phyloP scores from a whole-genome alignment of 441 rosid species.

The Dalechampia spathulata region DNA sequence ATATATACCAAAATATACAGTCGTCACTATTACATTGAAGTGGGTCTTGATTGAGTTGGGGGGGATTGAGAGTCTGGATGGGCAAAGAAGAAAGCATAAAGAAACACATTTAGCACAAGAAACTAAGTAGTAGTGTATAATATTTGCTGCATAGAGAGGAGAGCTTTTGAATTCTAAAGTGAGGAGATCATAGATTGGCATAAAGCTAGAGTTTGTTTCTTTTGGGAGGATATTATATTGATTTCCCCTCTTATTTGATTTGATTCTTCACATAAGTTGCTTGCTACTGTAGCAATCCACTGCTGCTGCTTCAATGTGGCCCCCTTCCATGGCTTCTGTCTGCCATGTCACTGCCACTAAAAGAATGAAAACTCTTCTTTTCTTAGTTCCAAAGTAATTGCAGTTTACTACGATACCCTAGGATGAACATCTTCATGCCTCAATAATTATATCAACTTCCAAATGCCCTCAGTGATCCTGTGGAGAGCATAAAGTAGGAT shows the following conservation, averaged over 20 bases:
- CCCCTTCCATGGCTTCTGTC: slow-evolving; percentile 39
- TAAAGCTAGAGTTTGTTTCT: slow-evolving; percentile 65
- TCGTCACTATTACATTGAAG: too few relatives aligned
- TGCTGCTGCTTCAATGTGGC: slow-evolving; percentile 30
- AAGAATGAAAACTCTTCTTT: slow-evolving; percentile 38
- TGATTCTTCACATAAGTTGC: slow-evolving; percentile 42
- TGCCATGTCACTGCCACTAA: slow-evolving; percentile 32
- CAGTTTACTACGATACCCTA: slow-evolving; percentile 32
- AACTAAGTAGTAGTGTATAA: slow-evolving; percentile 31
- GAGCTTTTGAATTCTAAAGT: slow-evolving; percentile 69
- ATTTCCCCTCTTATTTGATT: slow-evolving; percentile 20
- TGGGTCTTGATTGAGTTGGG: slow-evolving; percentile 34
- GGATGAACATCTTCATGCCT: slow-evolving; percentile 7
- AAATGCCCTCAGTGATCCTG: too few relatives aligned
- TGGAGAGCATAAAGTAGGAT: too few relatives aligned
- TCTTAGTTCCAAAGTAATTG: slow-evolving; percentile 69
- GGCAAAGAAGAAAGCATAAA: slow-evolving; percentile 34
- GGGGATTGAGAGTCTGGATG: slow-evolving; percentile 30
- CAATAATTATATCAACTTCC: too few relatives aligned
- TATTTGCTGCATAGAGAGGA: slow-evolving; percentile 48
- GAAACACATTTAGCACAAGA: slow-evolving; percentile 46
- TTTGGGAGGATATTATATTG: slow-evolving; percentile 30
- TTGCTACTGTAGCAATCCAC: slow-evolving; percentile 40
- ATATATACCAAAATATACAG: too few relatives aligned
- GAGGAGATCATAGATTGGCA: slow-evolving; percentile 41